phyloP scores from a whole-genome alignment of 441 rosid genomes.

The Erodium moschatum region DNA sequence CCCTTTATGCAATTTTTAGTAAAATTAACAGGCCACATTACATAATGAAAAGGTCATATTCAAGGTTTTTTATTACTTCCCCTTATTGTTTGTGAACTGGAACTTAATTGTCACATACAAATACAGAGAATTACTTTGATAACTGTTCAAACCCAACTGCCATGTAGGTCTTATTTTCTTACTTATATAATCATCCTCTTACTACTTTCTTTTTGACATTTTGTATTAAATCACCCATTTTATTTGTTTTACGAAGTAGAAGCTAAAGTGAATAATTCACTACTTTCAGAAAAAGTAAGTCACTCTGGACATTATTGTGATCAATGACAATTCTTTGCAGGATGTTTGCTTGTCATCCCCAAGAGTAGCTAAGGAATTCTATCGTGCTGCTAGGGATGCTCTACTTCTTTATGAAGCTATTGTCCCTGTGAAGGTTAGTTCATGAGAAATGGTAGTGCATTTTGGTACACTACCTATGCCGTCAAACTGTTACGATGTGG shows the following conservation, averaged over 20 bases:
- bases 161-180: too few species aligned
- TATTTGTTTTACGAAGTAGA: neutral
- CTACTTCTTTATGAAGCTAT: constrained; percentile 86
- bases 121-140: too few species aligned
- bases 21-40: too few species aligned
- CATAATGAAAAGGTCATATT: too few species aligned
- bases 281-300: neutral
- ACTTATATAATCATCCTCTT: too few species aligned
- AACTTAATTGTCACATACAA: too few species aligned
- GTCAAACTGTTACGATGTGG: neutral
- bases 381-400: constrained; percentile 76
- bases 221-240: neutral
- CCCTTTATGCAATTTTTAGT: too few species aligned
- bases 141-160: too few species aligned
- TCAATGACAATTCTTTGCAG: constrained; percentile 36
- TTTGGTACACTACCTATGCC: neutral
- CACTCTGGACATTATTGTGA: constrained; percentile 14
- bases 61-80: too few species aligned
- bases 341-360: constrained; percentile 80
- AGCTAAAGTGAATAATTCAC: neutral
- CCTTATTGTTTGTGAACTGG: too few species aligned
- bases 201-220: too few species aligned
- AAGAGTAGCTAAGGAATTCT: constrained; percentile 78
- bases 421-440: constrained; percentile 83
- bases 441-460: constrained; percentile 14